A percentile compares a stretch with the other conserved stretches of the same genome.
Conservation (phyloP, 2,329 filamentous ascomycete species). For the Aspergillus costaricaensis region DNA sequence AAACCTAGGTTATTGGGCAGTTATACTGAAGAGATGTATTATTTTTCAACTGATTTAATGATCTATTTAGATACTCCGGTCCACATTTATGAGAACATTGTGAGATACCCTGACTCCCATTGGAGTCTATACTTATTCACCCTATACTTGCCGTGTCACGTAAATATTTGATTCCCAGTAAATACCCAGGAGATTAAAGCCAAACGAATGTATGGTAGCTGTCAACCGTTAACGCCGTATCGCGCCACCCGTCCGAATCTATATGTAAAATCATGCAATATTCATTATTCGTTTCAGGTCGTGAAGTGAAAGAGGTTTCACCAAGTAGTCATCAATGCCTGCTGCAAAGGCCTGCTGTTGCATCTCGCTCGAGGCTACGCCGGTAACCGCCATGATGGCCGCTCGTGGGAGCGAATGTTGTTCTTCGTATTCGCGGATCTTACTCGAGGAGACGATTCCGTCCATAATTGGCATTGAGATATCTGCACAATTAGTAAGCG, state of each 20-base stretch:
- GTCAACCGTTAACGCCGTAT: neutral
- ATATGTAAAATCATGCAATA: constrained; percentile 21
- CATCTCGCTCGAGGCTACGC: constrained; percentile 34
- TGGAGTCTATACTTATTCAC: no score
- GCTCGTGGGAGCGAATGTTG: constrained; percentile 24
- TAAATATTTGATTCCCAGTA: no score
- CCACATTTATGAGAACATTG: no score
- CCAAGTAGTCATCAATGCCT: constrained; percentile 35
- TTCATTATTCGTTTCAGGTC: constrained; percentile 35
- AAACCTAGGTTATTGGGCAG: no score
- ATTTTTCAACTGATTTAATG: no score
- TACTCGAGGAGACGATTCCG: constrained; percentile 45
- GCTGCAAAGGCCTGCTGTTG: constrained; percentile 34
- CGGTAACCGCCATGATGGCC: constrained; percentile 36
- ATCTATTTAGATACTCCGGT: no score
- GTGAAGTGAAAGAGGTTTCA: constrained; percentile 35
- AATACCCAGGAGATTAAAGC: no score
- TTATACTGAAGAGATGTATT: no score
- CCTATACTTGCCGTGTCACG: no score
- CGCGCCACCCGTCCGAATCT: neutral
- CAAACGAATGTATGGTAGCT: no score
- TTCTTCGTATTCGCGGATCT: constrained; percentile 42
- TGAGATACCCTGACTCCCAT: no score
- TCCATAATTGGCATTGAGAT: constrained; percentile 50
- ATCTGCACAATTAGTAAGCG: constrained; percentile 31